Percentiles rank a stretch among this genome's conserved stretches.
phyloP scores from a whole-genome alignment of 1,284 basidiomycete genomes.

The Limonomyces culmigenus region DNA sequence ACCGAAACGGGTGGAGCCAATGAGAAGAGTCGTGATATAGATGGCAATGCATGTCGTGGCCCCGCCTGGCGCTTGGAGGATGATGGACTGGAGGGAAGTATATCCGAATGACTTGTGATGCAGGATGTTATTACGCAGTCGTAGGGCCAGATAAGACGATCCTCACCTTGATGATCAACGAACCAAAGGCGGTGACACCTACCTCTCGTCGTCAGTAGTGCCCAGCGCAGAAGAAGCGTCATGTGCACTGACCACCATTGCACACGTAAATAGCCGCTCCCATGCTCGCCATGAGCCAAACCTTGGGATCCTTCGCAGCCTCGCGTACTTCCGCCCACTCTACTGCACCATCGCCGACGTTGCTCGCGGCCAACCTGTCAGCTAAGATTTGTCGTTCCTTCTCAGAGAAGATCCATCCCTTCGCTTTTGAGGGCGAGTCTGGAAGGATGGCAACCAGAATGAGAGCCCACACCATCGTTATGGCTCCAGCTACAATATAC shows the following conservation, averaged over 20 bases:
- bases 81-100: constrained; percentile 3
- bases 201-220: background rate
- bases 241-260: constrained; percentile 4
- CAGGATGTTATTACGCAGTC: background rate
- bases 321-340: background rate
- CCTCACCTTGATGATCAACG: background rate
- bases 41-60: constrained; percentile 6
- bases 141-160: no score
- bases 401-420: constrained; percentile 3
- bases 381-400: background rate
- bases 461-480: constrained; percentile 5
- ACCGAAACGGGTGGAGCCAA: background rate
- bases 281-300: constrained; percentile 5
- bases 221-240: background rate
- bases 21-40: constrained; percentile 4
- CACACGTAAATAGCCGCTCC: constrained; percentile 6
- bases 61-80: constrained; percentile 6
- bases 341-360: background rate
- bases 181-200: background rate
- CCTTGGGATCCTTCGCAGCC: constrained; percentile 4
- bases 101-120: constrained; percentile 6
- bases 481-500: constrained; percentile 6
- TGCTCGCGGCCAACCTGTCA: background rate
- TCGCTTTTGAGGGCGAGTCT: constrained; percentile 4
- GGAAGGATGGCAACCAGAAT: constrained; percentile 5